Base-by-base conservation (phyloP, 1,284 basidiomycete genomes). In the Puccinia brachypodii region DNA sequence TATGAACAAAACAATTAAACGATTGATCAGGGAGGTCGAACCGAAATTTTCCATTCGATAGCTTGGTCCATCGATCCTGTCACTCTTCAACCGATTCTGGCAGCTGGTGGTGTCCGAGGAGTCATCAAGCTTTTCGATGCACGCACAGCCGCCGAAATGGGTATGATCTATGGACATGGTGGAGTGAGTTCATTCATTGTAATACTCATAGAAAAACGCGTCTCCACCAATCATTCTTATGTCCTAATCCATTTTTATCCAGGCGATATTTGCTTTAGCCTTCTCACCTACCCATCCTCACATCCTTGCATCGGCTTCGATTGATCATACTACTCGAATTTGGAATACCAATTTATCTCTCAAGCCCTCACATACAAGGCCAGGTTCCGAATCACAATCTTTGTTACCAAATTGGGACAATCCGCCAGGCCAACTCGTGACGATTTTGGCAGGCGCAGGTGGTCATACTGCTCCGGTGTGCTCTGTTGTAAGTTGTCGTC, bases 281-380 rank as follows among this genome's bases (percentile, higher is more conserved):
- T 84, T 85, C 62, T 84, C 84, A 22, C 84, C 84, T 8, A 62
- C 64, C 4, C 64, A 82, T 36, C 86, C 86, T 2, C 85, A 87
- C 75, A 85, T 87, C 62, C 79, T 87, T 72, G 84, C 85, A 3
- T 84, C 85, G 0, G 83, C 83, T n/a, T 85, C 85, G 0, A 81
- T 76, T 1, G 86, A 87, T 82, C 82, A 83, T 25, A 85, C 86
- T 2, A 77, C 83, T 16, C 83, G 86, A 25, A 84, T 87, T 19
- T 85, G 85, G 85, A 86, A 87, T 75, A 83, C 85, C 38, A 71
- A 82, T 14, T 85, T 85, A 0, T 47, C 82, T 1, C 84, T 84
- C 7, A 22, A 69, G 11, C 74, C 78, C n/a, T 31, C 28, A 25
- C 69, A 72, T 4, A 72, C 33, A n/a, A 72, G 69, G 31, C 42